Evolutionary conservation across 2,329 filamentous ascomycete species (phyloP).

Genomic region (Pestalotiopsis sp.): DNA sequence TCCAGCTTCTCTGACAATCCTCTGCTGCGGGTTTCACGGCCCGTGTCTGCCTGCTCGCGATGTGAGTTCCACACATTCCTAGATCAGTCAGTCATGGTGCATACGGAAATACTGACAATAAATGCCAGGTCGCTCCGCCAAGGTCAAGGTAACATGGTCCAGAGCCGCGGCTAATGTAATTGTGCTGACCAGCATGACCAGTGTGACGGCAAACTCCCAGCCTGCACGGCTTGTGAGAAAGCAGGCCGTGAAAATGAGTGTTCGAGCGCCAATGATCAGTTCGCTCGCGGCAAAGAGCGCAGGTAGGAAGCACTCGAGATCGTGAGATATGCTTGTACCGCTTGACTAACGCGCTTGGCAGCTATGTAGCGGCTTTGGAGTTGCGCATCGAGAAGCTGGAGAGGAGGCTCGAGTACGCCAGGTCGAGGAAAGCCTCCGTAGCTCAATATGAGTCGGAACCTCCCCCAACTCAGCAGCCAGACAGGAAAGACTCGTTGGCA

Average conservation of each 20-base stretch:
- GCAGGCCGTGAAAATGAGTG: slow-evolving; percentile 84
- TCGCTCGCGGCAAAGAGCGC: slow-evolving; percentile 90
- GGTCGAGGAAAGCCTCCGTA: slow-evolving; percentile 70
- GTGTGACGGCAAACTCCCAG: slow-evolving; percentile 94
- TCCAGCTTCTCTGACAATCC: slow-evolving; percentile 50
- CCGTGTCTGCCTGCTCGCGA: slow-evolving; percentile 77
- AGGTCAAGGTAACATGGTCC: slow-evolving; percentile 69
- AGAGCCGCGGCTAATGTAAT: neutral
- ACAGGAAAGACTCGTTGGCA: slow-evolving; percentile 64
- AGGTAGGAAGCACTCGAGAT: slow-evolving; percentile 51
- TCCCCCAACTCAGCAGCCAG: slow-evolving; percentile 41
- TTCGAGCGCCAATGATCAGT: slow-evolving; percentile 93
- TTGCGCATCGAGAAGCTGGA: slow-evolving; percentile 86
- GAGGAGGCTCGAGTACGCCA: slow-evolving; percentile 69
- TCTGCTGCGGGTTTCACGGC: slow-evolving; percentile 71
- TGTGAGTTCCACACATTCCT: slow-evolving; percentile 46
- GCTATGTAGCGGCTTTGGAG: slow-evolving; percentile 94
- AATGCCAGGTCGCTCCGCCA: slow-evolving; percentile 71
- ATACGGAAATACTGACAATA: slow-evolving; percentile 14
- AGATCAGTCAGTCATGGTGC: too few relatives aligned
- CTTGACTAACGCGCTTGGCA: slow-evolving; percentile 27
- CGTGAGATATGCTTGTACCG: neutral
- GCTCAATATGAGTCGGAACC: slow-evolving; percentile 62
- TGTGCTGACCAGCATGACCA: slow-evolving; percentile 31
- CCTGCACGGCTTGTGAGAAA: slow-evolving; percentile 93